Conservation (phyloP, 2,329 filamentous ascomycete species). For the Aspergillus fumigatus region DNA sequence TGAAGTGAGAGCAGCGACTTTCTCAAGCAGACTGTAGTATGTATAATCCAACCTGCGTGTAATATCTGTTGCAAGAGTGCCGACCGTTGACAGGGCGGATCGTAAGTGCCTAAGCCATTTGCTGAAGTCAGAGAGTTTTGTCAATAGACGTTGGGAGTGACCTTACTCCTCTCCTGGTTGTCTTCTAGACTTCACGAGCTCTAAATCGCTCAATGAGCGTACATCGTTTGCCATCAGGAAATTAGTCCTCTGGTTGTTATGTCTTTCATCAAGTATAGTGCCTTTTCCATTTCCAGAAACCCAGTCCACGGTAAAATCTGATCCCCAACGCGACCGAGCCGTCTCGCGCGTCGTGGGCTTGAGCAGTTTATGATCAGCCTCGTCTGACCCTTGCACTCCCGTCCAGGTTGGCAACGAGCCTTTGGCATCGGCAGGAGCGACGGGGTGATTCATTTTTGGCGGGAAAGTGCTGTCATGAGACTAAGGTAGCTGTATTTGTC, state of each 20-base stretch:
- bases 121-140: conserved; percentile 4
- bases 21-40: conserved; percentile 46
- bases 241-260: conserved; percentile 23
- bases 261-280: conserved; percentile 24
- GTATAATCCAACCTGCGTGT: conserved; percentile 45
- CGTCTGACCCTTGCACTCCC: conserved; percentile 26
- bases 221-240: conserved; percentile 27
- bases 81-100: conserved; percentile 32
- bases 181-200: conserved; percentile 56
- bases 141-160: conserved; percentile 30
- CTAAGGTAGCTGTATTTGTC: conserved; percentile 24
- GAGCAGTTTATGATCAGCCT: conserved; percentile 27
- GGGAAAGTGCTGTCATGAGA: conserved; percentile 29
- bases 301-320: conserved; percentile 26
- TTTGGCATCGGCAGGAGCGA: conserved; percentile 27
- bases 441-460: conserved; percentile 29
- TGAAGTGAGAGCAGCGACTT: conserved; percentile 36
- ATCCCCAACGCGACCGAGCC: conserved; percentile 29
- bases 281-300: conserved; percentile 24
- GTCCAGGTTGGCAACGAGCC: conserved; percentile 30
- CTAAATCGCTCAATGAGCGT: conserved; percentile 32
- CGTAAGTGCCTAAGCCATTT: conserved; percentile 24
- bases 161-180: conserved; percentile 70
- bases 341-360: conserved; percentile 28
- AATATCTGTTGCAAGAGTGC: conserved; percentile 38